A percentile compares a stretch with the other conserved stretches of the same genome.
Conservation (phyloP, 768 basidiomycete species). For the Podaxis sp. region DNA sequence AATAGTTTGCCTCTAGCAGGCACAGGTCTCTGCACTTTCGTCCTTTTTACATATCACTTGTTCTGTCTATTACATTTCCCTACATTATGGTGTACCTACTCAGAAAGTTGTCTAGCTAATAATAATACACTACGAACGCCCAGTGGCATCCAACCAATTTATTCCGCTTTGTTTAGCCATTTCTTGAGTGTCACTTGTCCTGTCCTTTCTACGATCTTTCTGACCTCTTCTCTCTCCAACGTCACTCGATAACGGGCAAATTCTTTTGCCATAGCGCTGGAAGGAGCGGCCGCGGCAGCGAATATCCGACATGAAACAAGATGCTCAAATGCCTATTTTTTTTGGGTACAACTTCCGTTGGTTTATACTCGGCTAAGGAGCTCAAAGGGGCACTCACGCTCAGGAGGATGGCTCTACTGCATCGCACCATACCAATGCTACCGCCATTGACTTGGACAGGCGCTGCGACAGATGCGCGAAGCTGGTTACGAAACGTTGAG, state of each 20-base stretch:
- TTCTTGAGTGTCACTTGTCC: conserved; percentile 74
- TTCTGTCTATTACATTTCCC: not conserved
- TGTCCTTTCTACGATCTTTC: conserved; percentile 59
- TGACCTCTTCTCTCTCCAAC: conserved; percentile 63
- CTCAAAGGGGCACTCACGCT: conserved; percentile 44
- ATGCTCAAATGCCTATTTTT: conserved; percentile 72
- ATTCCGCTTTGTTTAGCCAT: conserved; percentile 67
- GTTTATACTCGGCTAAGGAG: not conserved
- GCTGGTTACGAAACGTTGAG: conserved; percentile 73
- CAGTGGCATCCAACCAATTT: not conserved
- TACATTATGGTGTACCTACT: not conserved
- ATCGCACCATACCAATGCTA: conserved; percentile 71
- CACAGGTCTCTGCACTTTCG: not conserved
- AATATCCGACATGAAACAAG: conserved; percentile 61
- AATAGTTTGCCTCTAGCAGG: not conserved
- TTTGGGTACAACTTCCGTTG: not conserved
- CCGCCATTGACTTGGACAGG: conserved; percentile 76
- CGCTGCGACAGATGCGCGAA: conserved; percentile 67
- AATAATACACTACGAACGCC: conserved; percentile 8
- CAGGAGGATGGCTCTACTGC: conserved; percentile 61
- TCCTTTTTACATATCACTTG: not conserved
- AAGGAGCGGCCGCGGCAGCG: conserved; percentile 43
- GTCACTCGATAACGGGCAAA: conserved; percentile 76
- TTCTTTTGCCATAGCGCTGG: conserved; percentile 53
- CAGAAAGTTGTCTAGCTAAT: not conserved